Evolutionary conservation across 1,284 basidiomycete genomes (phyloP).

Genomic region (Cryptococcus depauperatus): DNA sequence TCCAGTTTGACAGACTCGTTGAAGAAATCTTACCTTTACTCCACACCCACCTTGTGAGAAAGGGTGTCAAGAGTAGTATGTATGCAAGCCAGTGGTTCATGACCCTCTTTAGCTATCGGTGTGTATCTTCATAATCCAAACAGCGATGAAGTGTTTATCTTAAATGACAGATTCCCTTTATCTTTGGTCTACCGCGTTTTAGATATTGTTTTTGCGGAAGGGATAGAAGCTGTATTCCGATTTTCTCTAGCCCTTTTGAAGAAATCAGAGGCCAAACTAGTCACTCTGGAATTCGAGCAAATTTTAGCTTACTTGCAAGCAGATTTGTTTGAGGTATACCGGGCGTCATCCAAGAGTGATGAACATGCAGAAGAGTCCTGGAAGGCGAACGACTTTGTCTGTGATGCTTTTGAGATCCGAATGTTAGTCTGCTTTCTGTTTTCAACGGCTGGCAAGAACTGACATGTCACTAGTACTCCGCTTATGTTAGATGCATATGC

Average conservation of each 20-base stretch:
- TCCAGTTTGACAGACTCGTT: slow-evolving; percentile 83
- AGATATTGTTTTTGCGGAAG: slow-evolving; percentile 75
- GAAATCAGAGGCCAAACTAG: slow-evolving; percentile 73
- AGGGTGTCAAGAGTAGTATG: slow-evolving; percentile 95
- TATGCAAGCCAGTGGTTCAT: slow-evolving; percentile 95
- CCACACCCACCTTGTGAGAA: slow-evolving; percentile 81
- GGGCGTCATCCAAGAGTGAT: slow-evolving; percentile 9
- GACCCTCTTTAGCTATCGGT: slow-evolving; percentile 92
- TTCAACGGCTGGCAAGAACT: neutral
- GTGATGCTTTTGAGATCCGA: slow-evolving; percentile 68
- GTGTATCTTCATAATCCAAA: no score
- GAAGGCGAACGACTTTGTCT: slow-evolving; percentile 69
- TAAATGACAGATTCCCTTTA: slow-evolving; percentile 95
- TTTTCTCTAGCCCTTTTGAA: slow-evolving; percentile 82
- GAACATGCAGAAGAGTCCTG: slow-evolving; percentile 51
- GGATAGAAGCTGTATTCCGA: slow-evolving; percentile 92
- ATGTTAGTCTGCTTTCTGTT: slow-evolving; percentile 50
- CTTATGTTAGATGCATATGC: slow-evolving; percentile 86
- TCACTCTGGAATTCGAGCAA: slow-evolving; percentile 78
- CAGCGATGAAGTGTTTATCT: no score
- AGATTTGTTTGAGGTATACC: slow-evolving; percentile 71
- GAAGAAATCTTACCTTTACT: slow-evolving; percentile 88
- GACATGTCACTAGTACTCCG: slow-evolving; percentile 51
- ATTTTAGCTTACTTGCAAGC: slow-evolving; percentile 72
- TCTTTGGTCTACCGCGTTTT: slow-evolving; percentile 92